Conservation (phyloP, 1,139 yeast species). For the Suhomyces coccinellae region DNA sequence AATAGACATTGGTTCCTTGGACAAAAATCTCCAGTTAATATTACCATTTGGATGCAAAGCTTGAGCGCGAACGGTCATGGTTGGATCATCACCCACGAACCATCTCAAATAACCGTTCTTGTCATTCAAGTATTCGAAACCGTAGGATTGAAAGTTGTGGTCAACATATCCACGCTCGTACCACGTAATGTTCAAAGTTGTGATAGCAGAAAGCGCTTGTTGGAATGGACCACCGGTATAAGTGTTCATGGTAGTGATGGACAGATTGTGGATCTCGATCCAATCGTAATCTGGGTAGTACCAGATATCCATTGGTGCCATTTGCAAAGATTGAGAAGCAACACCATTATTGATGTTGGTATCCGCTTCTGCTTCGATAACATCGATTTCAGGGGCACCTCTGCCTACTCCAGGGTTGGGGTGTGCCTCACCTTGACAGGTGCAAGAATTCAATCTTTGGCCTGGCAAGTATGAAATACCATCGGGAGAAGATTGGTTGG, state of each 20-base stretch:
- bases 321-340: slow-evolving; percentile 79
- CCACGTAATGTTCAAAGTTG: slow-evolving; percentile 74
- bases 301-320: slow-evolving; percentile 89
- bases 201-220: slow-evolving; percentile 77
- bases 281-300: slow-evolving; percentile 77
- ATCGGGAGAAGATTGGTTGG: slow-evolving; percentile 33
- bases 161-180: slow-evolving; percentile 49
- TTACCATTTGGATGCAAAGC: slow-evolving; percentile 84
- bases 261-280: slow-evolving; percentile 58
- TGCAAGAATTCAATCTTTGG: slow-evolving; percentile 47
- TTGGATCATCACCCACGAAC: slow-evolving; percentile 73
- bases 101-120: slow-evolving; percentile 74
- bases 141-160: slow-evolving; percentile 64
- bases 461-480: slow-evolving; percentile 35
- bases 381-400: slow-evolving; percentile 91
- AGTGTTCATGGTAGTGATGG: slow-evolving; percentile 68
- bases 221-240: slow-evolving; percentile 85
- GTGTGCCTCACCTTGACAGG: slow-evolving; percentile 68
- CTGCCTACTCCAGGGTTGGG: slow-evolving; percentile 80
- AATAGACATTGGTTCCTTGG: slow-evolving; percentile 86
- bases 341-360: slow-evolving; percentile 53
- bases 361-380: slow-evolving; percentile 70
- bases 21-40: slow-evolving; percentile 67
- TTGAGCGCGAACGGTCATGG: slow-evolving; percentile 58
- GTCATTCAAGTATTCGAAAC: slow-evolving; percentile 75